These are phyloP conservation scores for Rhizophagus prolifer DNA, from an alignment of 192 early-diverging fungal genomes.

Conservation along the genomic window DNA sequence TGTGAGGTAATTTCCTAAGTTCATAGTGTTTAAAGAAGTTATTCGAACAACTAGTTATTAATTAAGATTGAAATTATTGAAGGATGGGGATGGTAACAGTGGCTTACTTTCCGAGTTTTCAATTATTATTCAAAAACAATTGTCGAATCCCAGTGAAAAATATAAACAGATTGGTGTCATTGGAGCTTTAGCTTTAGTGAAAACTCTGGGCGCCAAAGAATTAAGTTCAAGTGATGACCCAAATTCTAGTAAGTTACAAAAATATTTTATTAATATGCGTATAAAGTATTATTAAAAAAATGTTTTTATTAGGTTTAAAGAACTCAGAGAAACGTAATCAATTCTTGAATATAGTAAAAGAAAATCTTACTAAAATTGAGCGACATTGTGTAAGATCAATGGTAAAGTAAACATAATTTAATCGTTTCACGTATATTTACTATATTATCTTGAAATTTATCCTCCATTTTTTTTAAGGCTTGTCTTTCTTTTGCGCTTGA, in stretches of 20 bases:
- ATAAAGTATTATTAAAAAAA: background rate
- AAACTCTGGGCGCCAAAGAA: slow-evolving; percentile 54
- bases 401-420: slow-evolving; percentile 43
- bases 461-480: slow-evolving; percentile 36
- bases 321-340: slow-evolving; percentile 32
- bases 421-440: background rate
- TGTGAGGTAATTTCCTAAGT: slow-evolving; percentile 41
- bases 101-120: slow-evolving; percentile 69
- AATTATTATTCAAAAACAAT: slow-evolving; percentile 73
- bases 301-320: background rate
- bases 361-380: slow-evolving; percentile 57
- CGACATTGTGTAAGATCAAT: slow-evolving; percentile 41
- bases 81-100: slow-evolving; percentile 28
- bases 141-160: slow-evolving; percentile 61
- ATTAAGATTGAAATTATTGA: background rate
- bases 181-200: slow-evolving; percentile 63
- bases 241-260: slow-evolving; percentile 7
- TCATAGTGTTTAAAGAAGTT: background rate
- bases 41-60: background rate
- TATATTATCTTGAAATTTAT: background rate
- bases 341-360: slow-evolving; percentile 52
- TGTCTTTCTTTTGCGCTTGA: slow-evolving; percentile 71
- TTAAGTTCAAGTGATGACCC: slow-evolving; percentile 2
- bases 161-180: slow-evolving; percentile 75
- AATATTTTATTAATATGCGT: background rate